phyloP scores from a whole-genome alignment of 768 basidiomycete genomes.

The Boletus subcaerulescens region DNA sequence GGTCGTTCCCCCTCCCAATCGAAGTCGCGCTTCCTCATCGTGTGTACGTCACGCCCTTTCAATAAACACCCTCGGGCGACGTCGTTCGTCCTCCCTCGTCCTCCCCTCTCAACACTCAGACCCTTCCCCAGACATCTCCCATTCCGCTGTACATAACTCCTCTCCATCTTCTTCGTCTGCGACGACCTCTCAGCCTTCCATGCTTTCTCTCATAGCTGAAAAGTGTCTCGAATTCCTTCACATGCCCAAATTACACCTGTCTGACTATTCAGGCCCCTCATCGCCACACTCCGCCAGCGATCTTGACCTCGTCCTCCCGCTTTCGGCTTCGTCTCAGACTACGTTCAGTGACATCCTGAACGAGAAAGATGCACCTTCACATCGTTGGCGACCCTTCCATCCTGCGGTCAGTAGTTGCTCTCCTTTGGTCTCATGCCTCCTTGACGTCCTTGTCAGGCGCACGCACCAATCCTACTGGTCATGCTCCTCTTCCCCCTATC shows the following conservation, averaged over 20 bases:
- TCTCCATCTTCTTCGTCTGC: constrained; percentile 7
- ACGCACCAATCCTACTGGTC: constrained; percentile 66
- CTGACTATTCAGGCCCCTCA: constrained; percentile 46
- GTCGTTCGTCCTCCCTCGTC: constrained; percentile 50
- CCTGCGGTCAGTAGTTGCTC: constrained; percentile 34
- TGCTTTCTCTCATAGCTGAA: constrained; percentile 50
- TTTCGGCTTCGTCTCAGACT: constrained; percentile 49
- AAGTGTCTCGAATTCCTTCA: constrained; percentile 55
- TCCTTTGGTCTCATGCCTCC: neutral
- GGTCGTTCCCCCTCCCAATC: constrained; percentile 41
- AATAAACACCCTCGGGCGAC: constrained; percentile 50
- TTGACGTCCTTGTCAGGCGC: constrained; percentile 36
- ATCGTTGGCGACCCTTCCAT: constrained; percentile 30
- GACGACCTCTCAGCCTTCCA: constrained; percentile 35
- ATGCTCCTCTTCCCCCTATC: constrained; percentile 70
- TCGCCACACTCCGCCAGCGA: constrained; percentile 38
- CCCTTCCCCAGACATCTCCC: constrained; percentile 1
- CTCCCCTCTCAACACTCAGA: constrained; percentile 27
- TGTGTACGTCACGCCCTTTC: constrained; percentile 53
- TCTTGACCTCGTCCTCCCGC: constrained; percentile 50
- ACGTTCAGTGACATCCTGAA: constrained; percentile 44
- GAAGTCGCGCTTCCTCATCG: constrained; percentile 59
- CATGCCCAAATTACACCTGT: constrained; percentile 37
- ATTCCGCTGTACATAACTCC: neutral
- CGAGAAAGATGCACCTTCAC: constrained; percentile 36